These are phyloP conservation scores for Musa schizocarpa DNA, from an alignment of 176 grass and related monocot species.

Conservation along the genomic window DNA sequence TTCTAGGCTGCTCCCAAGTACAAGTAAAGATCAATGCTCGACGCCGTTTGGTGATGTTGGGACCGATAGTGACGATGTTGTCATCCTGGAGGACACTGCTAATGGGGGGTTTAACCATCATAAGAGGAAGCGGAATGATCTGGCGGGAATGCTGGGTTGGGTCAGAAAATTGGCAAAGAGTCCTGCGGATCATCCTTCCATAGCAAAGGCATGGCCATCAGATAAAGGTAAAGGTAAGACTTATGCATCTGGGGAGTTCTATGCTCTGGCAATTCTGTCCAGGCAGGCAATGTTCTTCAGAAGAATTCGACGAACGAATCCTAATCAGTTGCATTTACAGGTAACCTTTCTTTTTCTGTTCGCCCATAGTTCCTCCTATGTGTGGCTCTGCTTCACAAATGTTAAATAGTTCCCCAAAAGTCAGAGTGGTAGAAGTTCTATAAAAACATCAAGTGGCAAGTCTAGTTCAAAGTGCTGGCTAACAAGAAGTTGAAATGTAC, in stretches of 20 bases:
- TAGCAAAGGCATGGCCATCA: neutral
- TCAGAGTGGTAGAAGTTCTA: neutral
- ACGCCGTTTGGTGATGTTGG: neutral
- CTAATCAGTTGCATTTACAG: neutral
- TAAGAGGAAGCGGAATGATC: conserved; percentile 29
- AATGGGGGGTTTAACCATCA: neutral
- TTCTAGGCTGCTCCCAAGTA: neutral
- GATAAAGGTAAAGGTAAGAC: conserved; percentile 11
- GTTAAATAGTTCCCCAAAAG: too few species aligned
- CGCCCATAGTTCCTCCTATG: neutral
- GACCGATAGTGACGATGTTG: neutral
- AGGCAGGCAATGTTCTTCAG: conserved; percentile 11
- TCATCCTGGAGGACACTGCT: neutral
- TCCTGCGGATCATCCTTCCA: conserved; percentile 8
- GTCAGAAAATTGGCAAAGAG: conserved; percentile 28
- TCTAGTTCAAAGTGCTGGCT: neutral
- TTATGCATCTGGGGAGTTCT: neutral
- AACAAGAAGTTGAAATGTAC: neutral
- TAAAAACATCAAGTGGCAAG: neutral
- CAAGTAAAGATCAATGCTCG: conserved; percentile 21
- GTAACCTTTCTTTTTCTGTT: neutral
- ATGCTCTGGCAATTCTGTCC: neutral
- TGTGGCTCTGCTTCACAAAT: neutral
- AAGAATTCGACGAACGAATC: neutral
- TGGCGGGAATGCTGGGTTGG: conserved; percentile 17